These are phyloP conservation scores for Rosa hybrid DNA, from an alignment of 331 rosid species.

Conservation along the genomic window DNA sequence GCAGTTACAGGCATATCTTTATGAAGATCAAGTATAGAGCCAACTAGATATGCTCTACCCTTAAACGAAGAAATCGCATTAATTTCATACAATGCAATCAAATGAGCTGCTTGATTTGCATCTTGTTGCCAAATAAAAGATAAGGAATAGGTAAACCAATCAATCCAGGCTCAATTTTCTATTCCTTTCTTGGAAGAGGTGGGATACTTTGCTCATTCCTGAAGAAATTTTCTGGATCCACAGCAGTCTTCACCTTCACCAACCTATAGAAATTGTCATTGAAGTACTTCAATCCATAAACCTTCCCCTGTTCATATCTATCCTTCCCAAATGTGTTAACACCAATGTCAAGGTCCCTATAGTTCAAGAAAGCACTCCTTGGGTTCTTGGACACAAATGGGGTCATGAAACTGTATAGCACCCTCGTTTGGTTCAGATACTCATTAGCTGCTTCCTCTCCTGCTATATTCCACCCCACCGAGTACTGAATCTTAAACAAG, in stretches of 20 bases:
- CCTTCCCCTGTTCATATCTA: slow-evolving; percentile 38
- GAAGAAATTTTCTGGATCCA: slow-evolving; percentile 51
- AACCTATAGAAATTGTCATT: slow-evolving; percentile 40
- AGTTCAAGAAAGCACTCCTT: slow-evolving; percentile 46
- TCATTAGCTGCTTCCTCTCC: slow-evolving; percentile 30
- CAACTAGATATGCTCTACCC: too few relatives aligned
- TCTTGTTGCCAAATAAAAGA: too few relatives aligned
- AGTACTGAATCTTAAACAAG: slow-evolving; percentile 70
- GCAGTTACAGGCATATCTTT: too few relatives aligned
- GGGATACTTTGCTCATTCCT: slow-evolving; percentile 55
- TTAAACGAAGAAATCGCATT: too few relatives aligned
- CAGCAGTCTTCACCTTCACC: slow-evolving; percentile 47
- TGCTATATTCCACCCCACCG: slow-evolving; percentile 50
- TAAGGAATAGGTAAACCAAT: too few relatives aligned
- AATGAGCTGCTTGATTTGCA: too few relatives aligned
- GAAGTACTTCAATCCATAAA: slow-evolving; percentile 46
- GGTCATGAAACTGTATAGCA: slow-evolving; percentile 43
- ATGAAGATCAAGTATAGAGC: too few relatives aligned
- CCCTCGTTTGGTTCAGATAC: slow-evolving; percentile 23
- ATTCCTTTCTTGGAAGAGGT: slow-evolving; percentile 28
- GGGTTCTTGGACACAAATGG: slow-evolving; percentile 52
- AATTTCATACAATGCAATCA: too few relatives aligned
- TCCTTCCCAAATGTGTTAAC: slow-evolving; percentile 14
- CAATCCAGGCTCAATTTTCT: neutral
- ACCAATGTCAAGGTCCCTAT: slow-evolving; percentile 59